Evolutionary conservation across 208 protist species (phyloP), one percentile per base, ranked within the genome.

Genomic region (Trypanosoma avium): DNA sequence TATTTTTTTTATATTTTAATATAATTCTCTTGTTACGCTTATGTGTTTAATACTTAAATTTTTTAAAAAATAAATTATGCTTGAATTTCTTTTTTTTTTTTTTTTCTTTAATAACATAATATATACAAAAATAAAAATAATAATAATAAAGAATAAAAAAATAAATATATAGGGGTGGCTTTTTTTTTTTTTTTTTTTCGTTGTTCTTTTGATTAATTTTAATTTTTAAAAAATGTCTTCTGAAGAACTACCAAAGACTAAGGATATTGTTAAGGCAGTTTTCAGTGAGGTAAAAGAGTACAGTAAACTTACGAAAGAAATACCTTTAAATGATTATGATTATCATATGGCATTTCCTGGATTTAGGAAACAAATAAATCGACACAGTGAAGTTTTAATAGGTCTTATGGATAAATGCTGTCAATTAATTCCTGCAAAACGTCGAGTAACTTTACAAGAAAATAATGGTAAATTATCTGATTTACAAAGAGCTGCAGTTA

Each of bases 281-380:
- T 93, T 95, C 52, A 61, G 67, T 22, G 45, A 64, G 22, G 68
- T 95, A 35, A 88, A 88, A 53, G 84, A 90, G 36, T 93, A 92
- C 70, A 80, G 76, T 57, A 85, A 80, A 27, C 63, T 82, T 3
- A 66, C 82, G 7, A 67, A 56, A 1, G 73, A 85, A 30, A 50
- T 95, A 43, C 84, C 89, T 0, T 22, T 55, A 10, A 79, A 91
- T 2, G 89, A 95, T 55, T 92, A 90, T 47, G 82, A 90, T 38
- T 95, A 93, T 64, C 86, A 95, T 62, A 67, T 81, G 45, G 89
- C 84, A 19, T 95, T 95, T 66, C 78, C 77, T 13, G 86, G 77
- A 5, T 95, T 95, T 54, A 79, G 77, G 21, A 71, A 72, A 59
- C 80, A 83, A 40, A 75, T 93, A 8, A 71, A 68, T 22, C 71